Evolutionary conservation across 257 asterid species (phyloP), one percentile per base, ranked within the genome.

Genomic region (Solanum rostratum): DNA sequence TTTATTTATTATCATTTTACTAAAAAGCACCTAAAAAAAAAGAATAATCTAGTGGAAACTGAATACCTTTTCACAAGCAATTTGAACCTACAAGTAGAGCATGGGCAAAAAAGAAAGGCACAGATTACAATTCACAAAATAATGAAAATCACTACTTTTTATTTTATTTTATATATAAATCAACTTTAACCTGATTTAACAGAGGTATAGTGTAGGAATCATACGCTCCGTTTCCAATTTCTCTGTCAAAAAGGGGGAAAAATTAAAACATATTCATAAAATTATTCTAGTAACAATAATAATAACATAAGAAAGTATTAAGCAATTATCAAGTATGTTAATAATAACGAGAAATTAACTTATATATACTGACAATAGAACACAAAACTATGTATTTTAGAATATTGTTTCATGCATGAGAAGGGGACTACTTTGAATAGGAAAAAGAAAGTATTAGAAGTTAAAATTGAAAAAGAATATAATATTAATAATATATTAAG

Each of bases 201-300:
- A 88, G 85, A 84, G 89, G 88, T 33, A 70, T 85, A 7, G 18
- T 24, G 88, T 89, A 89, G 3, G 91, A 89, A 53, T 83, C 80
- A 82, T 53, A 27, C 4, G 74, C 84, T 65, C 78, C 78, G 33
- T 37, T n/a, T 68, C 50, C 78, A 68, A 68, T 68, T 68, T 68
- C 78, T 68, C 71, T 65, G 41, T n/a, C 71, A 65, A 65, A 63
- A 57, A 65, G 20, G 2, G 0, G 11, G 8, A 16, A 5, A 41
- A 41, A 11, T 19, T 1, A 30, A 70, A 10, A 37, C 50, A 68
- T 37, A 68, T 18, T 68, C 22, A 16, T 33, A 66, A 66, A 33
- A n/a, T 37, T 2, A 66, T 20, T 16, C 2, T 66, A 33, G n/a
- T 33, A 8, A 8, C n/a, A 68, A 33, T 20, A 66, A 15, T 68